Evolutionary conservation across 2,329 filamentous ascomycete species (phyloP), one percentile per base, ranked within the genome.

Genomic region (Teratosphaeria viscida): DNA sequence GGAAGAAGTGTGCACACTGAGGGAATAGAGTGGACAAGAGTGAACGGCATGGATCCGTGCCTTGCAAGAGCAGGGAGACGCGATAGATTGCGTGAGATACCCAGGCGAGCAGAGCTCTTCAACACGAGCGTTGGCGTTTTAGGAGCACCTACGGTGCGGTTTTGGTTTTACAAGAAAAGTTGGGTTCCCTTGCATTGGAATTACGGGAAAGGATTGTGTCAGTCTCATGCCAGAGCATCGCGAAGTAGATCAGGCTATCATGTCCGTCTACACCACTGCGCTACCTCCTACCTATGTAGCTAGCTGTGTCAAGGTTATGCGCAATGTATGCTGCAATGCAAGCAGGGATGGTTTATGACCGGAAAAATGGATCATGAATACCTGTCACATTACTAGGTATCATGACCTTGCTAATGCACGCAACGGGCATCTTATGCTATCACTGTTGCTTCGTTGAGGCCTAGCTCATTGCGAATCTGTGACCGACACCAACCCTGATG

Each of bases 41-140:
- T n/a, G 43, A n/a, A 11, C 43, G 19, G 43, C 19, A 49, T 19
- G 19, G 16, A 49, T 6, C 8, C 19, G 16, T 19, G 43, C 7
- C 43, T 23, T 49, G 19, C 8, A 49, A 49, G 29, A 52, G 34
- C 14, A 19, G 47, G 47, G 19, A 47, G 34, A 57, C 5, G n/a
- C 11, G 49, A 54, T 58, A 37, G 27, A 55, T 19, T 26, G 12
- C 26, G 43, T 56, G 61, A 64, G 65, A 68, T 67, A 65, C 61
- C 63, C 59, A 32, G 10, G 16, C 53, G 35, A 27, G 29, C 54
- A 58, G 60, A 37, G 57, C 62, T 66, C 58, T 70, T 70, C 68
- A 70, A 70, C 68, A 70, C 66, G 67, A 69, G 67, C 66, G 59
- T 52, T 59, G 57, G 59, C 49, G 59, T 57, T 63, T 23, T n/a